phyloP scores from a whole-genome alignment of 441 rosid genomes.

The Brassica hybrid region DNA sequence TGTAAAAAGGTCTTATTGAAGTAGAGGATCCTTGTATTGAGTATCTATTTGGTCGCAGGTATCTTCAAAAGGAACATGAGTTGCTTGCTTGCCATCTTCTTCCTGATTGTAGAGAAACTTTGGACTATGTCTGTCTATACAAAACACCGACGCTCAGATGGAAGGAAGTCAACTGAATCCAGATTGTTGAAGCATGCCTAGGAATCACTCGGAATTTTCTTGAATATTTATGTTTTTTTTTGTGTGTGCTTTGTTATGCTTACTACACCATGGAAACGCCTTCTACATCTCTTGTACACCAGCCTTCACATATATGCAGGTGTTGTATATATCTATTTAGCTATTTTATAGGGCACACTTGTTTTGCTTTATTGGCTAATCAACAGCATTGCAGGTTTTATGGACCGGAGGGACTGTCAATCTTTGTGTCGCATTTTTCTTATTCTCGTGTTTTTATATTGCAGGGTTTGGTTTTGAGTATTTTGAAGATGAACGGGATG shows the following conservation, averaged over 20 bases:
- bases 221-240: slow-evolving; percentile 57
- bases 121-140: slow-evolving; percentile 49
- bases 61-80: slow-evolving; percentile 48
- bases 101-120: slow-evolving; percentile 7
- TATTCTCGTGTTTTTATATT: slow-evolving; percentile 10
- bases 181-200: slow-evolving; percentile 72
- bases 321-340: slow-evolving; percentile 64
- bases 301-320: slow-evolving; percentile 79
- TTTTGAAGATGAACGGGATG: slow-evolving; percentile 87
- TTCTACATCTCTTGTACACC: slow-evolving; percentile 67
- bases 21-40: slow-evolving; percentile 47
- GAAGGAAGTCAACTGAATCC: slow-evolving; percentile 32
- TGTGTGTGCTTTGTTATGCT: slow-evolving; percentile 45
- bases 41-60: slow-evolving; percentile 92
- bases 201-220: slow-evolving; percentile 64
- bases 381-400: slow-evolving; percentile 41
- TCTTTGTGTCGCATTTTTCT: slow-evolving; percentile 36
- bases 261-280: slow-evolving; percentile 68
- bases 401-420: slow-evolving; percentile 40
- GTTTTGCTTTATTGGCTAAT: slow-evolving; percentile 38
- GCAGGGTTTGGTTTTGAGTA: slow-evolving; percentile 94
- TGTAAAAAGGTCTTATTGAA: neutral
- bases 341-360: slow-evolving; percentile 51
- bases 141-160: slow-evolving; percentile 18
- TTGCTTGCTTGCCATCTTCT: slow-evolving; percentile 37